Conservation (phyloP, 2,329 filamentous ascomycete genomes). For the Diaporthe aspalathi region DNA sequence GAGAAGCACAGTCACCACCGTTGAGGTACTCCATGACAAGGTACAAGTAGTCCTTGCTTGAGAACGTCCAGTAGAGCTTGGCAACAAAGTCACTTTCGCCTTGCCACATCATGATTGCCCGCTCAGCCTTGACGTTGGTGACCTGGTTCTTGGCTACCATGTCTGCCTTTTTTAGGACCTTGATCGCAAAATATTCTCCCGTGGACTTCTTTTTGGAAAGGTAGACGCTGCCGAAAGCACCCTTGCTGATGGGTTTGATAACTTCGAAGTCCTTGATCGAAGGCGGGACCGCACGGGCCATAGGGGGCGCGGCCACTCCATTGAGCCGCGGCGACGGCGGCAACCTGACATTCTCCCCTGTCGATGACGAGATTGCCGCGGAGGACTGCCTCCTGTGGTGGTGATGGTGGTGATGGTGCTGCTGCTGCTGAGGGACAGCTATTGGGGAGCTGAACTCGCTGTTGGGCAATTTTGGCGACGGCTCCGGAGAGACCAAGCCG, state of each 20-base stretch:
- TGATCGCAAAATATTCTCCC: conserved; percentile 98
- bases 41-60: conserved; percentile 98
- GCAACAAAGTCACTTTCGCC: conserved; percentile 99
- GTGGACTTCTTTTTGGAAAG: conserved; percentile 98
- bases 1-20: conserved; percentile 93
- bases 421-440: conserved; percentile 70
- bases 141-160: conserved; percentile 99
- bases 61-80: conserved; percentile 99
- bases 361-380: conserved; percentile 75
- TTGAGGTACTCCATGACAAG: conserved; percentile 99
- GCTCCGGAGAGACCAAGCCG: conserved; percentile 82
- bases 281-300: conserved; percentile 88
- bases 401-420: conserved; percentile 63
- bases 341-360: conserved; percentile 67
- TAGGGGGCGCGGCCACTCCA: conserved; percentile 80
- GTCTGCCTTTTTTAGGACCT: conserved; percentile 98
- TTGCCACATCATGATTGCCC: conserved; percentile 99
- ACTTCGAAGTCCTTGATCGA: conserved; percentile 99
- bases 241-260: conserved; percentile 99
- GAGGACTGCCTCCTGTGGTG: conserved; percentile 89
- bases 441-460: conserved; percentile 85
- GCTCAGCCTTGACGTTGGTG: conserved; percentile 97
- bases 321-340: conserved; percentile 86
- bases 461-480: conserved; percentile 85
- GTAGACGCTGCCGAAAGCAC: conserved; percentile 97